These are phyloP conservation scores for Talaromyces sp. DNA, from an alignment of 2,329 filamentous ascomycete genomes.

Conservation along the genomic window DNA sequence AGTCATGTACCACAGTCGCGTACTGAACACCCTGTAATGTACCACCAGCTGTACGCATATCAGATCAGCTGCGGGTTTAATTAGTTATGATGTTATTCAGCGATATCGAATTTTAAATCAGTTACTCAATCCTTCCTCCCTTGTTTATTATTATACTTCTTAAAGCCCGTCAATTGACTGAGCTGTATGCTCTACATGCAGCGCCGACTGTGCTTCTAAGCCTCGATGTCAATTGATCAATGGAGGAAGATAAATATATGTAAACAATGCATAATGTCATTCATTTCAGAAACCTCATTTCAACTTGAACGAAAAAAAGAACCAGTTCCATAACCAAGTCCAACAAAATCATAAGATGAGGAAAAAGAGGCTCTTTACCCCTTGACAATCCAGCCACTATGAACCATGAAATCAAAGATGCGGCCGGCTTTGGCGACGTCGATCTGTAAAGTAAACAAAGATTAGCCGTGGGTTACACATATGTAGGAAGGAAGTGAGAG, in stretches of 20 bases:
- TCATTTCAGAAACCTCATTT: background rate
- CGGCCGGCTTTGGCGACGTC: constrained; percentile 79
- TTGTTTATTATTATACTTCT: background rate
- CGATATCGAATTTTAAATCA: background rate
- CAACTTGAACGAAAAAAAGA: background rate
- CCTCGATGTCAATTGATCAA: background rate
- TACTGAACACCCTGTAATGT: background rate
- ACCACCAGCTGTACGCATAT: background rate
- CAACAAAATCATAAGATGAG: background rate
- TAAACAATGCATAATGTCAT: background rate
- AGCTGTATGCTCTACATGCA: background rate
- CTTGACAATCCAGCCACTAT: constrained; percentile 86
- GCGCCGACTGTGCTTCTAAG: background rate
- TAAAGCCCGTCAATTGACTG: background rate
- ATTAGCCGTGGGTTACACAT: background rate
- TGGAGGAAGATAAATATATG: background rate
- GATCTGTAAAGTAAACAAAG: constrained; percentile 43
- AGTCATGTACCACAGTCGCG: background rate
- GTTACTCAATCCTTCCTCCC: background rate
- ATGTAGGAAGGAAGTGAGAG: background rate
- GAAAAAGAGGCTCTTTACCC: constrained; percentile 33
- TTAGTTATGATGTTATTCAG: background rate
- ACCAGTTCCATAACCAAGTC: background rate
- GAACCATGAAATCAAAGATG: constrained; percentile 92
- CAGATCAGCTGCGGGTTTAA: background rate